Conservation (phyloP, 495 filamentous ascomycete species). For the Daldinia childiae region DNA sequence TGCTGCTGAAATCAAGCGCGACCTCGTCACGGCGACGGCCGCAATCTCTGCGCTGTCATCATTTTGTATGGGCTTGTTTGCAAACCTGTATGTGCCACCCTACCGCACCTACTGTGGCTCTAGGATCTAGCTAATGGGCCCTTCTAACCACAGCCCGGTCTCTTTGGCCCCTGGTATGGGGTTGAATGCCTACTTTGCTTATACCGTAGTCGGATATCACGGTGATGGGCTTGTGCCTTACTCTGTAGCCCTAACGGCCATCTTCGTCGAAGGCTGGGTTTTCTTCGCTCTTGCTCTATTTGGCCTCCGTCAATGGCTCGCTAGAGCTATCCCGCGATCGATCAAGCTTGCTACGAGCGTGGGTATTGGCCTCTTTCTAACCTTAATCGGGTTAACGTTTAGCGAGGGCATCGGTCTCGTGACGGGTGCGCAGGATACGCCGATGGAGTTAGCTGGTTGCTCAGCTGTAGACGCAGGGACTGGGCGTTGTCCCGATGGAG, state of each 20-base stretch:
- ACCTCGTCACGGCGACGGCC: constrained; percentile 81
- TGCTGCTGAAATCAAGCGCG: constrained; percentile 70
- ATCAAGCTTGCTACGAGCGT: constrained; percentile 87
- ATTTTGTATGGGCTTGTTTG: constrained; percentile 79
- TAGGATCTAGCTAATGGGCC: constrained; percentile 4
- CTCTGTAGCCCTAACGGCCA: constrained; percentile 75
- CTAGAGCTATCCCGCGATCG: constrained; percentile 75
- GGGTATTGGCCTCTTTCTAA: constrained; percentile 83
- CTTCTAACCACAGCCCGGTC: constrained; percentile 65
- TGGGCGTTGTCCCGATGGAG: constrained; percentile 60
- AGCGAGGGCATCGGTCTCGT: constrained; percentile 80
- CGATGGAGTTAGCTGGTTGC: constrained; percentile 77
- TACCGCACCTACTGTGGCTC: not conserved
- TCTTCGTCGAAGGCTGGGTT: constrained; percentile 83
- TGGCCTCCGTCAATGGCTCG: constrained; percentile 85
- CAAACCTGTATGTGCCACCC: constrained; percentile 57
- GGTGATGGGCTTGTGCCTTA: constrained; percentile 74
- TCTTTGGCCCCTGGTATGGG: constrained; percentile 85
- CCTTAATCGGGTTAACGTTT: constrained; percentile 81
- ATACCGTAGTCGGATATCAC: constrained; percentile 80
- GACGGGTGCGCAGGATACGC: constrained; percentile 65
- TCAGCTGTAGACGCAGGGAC: constrained; percentile 37
- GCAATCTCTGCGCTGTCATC: constrained; percentile 75
- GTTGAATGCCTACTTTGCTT: constrained; percentile 84
- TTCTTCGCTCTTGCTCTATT: constrained; percentile 74